Evolutionary conservation across 1,284 basidiomycete species (phyloP).

Genomic region (Mycena citricolor): DNA sequence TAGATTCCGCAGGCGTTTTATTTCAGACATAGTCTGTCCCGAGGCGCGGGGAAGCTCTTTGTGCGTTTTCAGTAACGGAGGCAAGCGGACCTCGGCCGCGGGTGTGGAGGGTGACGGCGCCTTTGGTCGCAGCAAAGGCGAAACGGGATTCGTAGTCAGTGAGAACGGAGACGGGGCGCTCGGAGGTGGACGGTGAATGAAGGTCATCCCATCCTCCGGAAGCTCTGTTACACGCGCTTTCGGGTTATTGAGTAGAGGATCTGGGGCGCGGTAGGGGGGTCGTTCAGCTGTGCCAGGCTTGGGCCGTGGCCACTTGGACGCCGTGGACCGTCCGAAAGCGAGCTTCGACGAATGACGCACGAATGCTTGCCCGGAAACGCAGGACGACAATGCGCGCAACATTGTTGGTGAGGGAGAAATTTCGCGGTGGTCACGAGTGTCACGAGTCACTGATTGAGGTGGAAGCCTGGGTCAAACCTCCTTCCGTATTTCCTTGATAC

Average conservation of each 20-base stretch:
- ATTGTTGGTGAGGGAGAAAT: no score
- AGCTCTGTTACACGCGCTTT: conserved; percentile 56
- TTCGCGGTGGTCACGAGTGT: no score
- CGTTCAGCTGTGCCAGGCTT: conserved; percentile 49
- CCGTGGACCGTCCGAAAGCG: no score
- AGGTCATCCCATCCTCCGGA: conserved; percentile 59
- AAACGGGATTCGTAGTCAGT: conserved; percentile 62
- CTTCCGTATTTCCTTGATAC: no score
- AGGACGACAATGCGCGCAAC: no score
- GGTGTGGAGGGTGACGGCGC: conserved; percentile 28
- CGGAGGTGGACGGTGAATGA: conserved; percentile 77
- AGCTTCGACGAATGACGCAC: no score
- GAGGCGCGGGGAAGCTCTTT: conserved; percentile 43
- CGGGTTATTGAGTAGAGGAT: conserved; percentile 62
- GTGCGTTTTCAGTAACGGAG: conserved; percentile 43
- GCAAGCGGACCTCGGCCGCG: conserved; percentile 33
- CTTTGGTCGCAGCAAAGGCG: conserved; percentile 54
- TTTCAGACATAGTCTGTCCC: conserved; percentile 51
- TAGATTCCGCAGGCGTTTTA: conserved; percentile 52
- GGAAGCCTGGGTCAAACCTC: no score
- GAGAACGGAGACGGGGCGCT: conserved; percentile 69
- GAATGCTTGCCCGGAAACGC: no score
- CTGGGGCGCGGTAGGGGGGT: conserved; percentile 61
- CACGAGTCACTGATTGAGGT: no score
- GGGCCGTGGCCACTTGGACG: conserved; percentile 40